Evolutionary conservation across 345 rosid species (phyloP).

Genomic region (Triadica sebifera): DNA sequence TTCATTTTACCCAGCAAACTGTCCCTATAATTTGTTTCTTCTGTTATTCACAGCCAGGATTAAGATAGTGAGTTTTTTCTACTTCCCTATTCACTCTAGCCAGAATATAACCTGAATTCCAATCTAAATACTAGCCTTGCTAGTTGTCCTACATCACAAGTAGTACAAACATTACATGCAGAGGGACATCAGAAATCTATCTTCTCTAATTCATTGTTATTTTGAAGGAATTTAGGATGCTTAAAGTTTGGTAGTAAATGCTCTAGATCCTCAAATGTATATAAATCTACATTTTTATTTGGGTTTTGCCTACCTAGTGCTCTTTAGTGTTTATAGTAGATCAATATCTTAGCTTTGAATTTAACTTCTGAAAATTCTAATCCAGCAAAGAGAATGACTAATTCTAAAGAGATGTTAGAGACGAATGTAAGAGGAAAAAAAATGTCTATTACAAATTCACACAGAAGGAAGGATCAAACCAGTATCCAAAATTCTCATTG

Average conservation of each 20-base stretch:
- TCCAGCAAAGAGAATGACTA: neutral
- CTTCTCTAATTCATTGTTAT: too few relatives aligned
- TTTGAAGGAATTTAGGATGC: neutral
- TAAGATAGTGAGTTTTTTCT: too few relatives aligned
- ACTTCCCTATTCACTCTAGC: neutral
- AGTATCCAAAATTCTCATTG: neutral
- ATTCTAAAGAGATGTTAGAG: neutral
- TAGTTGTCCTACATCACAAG: neutral
- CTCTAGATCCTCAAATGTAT: neutral
- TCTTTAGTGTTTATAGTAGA: neutral
- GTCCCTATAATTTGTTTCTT: too few relatives aligned
- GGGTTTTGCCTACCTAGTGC: neutral
- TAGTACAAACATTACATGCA: neutral
- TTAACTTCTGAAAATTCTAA: neutral
- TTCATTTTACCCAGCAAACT: too few relatives aligned
- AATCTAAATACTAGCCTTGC: too few relatives aligned
- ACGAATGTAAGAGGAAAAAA: neutral
- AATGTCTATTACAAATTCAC: neutral
- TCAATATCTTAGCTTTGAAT: neutral
- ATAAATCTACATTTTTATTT: neutral
- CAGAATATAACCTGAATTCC: neutral
- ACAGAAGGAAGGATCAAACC: neutral
- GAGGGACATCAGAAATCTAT: neutral
- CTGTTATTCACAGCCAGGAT: too few relatives aligned
- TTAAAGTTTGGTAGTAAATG: neutral